These are phyloP conservation scores for Penicillium sp. DNA, from an alignment of 2,329 filamentous ascomycete species.

Conservation along the genomic window DNA sequence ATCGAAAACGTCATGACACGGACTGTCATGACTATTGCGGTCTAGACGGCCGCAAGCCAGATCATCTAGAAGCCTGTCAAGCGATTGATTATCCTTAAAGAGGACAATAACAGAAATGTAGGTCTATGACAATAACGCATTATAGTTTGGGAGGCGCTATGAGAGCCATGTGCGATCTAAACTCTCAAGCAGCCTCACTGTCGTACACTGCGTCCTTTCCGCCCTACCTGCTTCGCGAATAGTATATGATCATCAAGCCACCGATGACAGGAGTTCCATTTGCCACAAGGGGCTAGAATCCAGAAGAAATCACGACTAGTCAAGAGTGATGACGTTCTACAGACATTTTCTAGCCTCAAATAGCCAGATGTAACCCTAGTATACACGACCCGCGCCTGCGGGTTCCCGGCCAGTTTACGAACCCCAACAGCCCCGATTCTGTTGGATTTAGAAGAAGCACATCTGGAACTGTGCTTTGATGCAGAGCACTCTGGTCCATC, in stretches of 20 bases:
- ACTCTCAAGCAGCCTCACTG: not conserved
- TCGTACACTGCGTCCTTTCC: not conserved
- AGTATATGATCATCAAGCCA: not conserved
- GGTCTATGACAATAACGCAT: not conserved
- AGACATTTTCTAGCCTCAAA: not conserved
- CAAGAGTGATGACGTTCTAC: slow-evolving; percentile 8
- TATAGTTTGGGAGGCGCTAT: not conserved
- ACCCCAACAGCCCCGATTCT: not conserved
- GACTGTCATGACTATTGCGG: not conserved
- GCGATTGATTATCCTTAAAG: not conserved
- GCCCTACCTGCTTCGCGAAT: not conserved
- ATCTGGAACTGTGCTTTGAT: not conserved
- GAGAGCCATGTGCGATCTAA: not conserved
- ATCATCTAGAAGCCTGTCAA: not conserved
- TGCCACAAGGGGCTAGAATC: not conserved
- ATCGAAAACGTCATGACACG: not conserved
- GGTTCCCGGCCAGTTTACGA: not conserved
- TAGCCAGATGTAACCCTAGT: slow-evolving; percentile 9
- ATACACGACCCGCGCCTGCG: not conserved
- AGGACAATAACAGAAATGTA: not conserved
- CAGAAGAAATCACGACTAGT: not conserved
- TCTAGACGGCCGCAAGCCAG: not conserved
- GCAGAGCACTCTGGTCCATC: not conserved
- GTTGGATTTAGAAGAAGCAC: not conserved
- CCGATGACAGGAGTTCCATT: not conserved